Base-by-base conservation (phyloP, 257 asterid genomes). In the Marsdenia floribunda region DNA sequence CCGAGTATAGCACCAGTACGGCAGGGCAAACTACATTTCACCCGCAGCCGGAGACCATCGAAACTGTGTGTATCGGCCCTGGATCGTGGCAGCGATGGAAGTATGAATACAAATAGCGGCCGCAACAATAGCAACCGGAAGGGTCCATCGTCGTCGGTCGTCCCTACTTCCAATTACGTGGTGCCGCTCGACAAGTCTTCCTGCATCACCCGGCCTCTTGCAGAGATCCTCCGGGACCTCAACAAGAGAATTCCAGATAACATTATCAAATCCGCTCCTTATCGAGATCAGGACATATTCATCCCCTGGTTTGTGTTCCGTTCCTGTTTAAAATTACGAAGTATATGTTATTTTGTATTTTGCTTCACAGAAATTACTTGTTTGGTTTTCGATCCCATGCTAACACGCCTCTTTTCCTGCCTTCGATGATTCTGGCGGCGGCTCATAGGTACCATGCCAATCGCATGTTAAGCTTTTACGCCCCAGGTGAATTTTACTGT, bases 391-490 rank as follows among this genome's bases (percentile, higher is more conserved):
- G 5, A n/a, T 44, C 59, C 14, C 38, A 40, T 22, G 69, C 21
- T 22, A 46, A 14, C 63, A 57, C 42, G 22, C 14, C 50, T 24
- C 38, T 55, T 13, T 54, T 57, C 46, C 69, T 59, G 9, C 35
- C 57, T 68, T 53, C 76, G 79, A 75, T 78, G 76, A 61, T 75
- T 40, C 26, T 70, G 49, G 74, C 70, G 71, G 76, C 80, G 55
- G 29, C 29, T 55, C 72, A 59, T 71, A 93, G 98, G 98, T 91
- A 89, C 88, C 98, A 93, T 55, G 97, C 98, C 75, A 93, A 93
- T 79, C 96, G 98, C 59, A 87, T 93, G 98, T 82, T 93, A 85
- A 93, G 98, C 84, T 93, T 93, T 85, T 91, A 93, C 84, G 98
- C 98, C 80, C 98, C 98, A 83, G 98, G 98, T 91, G 75, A 70